phyloP scores from a whole-genome alignment of 768 basidiomycete genomes.

The Pleurotus ostreatus region DNA sequence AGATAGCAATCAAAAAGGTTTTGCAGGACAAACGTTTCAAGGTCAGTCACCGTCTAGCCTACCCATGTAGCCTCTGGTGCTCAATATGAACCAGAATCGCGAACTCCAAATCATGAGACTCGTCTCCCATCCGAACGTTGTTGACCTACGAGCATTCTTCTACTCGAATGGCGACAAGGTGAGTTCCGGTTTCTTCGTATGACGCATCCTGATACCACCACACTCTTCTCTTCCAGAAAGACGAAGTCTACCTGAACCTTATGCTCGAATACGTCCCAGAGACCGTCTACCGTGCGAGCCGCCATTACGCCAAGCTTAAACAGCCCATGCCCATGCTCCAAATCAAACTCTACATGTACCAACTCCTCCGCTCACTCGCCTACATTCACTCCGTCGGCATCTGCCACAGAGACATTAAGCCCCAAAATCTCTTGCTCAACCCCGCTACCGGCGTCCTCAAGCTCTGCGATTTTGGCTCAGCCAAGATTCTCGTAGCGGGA shows the following conservation, averaged over 20 bases:
- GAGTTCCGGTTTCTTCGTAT: slow-evolving; percentile 10
- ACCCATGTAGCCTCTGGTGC: too few relatives aligned
- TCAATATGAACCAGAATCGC: slow-evolving; percentile 69
- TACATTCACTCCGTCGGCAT: slow-evolving; percentile 99
- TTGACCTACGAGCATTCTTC: slow-evolving; percentile 97
- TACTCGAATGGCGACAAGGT: slow-evolving; percentile 99
- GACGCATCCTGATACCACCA: slow-evolving; percentile 10
- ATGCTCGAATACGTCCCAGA: slow-evolving; percentile 99
- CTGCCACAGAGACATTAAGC: slow-evolving; percentile 99
- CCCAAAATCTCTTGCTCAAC: slow-evolving; percentile 96
- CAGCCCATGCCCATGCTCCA: slow-evolving; percentile 99
- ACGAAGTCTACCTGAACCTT: slow-evolving; percentile 99
- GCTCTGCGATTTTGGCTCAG: slow-evolving; percentile 98
- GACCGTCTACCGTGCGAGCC: slow-evolving; percentile 97
- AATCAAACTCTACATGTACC: slow-evolving; percentile 99
- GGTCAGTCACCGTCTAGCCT: slow-evolving; percentile 43
- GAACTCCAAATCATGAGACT: slow-evolving; percentile 99
- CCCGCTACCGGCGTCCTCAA: slow-evolving; percentile 96
- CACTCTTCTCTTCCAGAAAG: slow-evolving; percentile 61
- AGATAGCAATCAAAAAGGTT: slow-evolving; percentile 99
- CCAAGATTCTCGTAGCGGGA: slow-evolving; percentile 96
- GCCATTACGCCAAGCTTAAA: slow-evolving; percentile 99
- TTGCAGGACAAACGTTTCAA: slow-evolving; percentile 99
- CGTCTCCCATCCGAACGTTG: slow-evolving; percentile 95
- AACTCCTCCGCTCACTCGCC: slow-evolving; percentile 94